These are phyloP conservation scores for Graphilbum ipis-grandicollis DNA, from an alignment of 2,329 filamentous ascomycete genomes.

Conservation along the genomic window DNA sequence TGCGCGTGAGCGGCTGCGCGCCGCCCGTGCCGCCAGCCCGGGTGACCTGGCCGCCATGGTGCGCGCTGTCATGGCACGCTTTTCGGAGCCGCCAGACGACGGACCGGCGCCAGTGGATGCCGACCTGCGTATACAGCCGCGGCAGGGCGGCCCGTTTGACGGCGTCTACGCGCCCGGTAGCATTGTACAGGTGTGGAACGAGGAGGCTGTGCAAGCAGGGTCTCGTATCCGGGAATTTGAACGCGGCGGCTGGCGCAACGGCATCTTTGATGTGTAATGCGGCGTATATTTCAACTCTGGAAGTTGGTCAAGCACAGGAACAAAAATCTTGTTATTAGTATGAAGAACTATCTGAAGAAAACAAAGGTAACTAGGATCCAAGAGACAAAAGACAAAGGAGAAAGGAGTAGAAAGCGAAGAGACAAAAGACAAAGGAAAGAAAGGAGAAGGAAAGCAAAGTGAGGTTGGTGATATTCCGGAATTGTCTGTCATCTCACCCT, in stretches of 20 bases:
- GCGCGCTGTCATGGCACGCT: slow-evolving; percentile 60
- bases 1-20: slow-evolving; percentile 70
- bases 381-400: too few species aligned
- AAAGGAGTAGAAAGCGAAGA: too few species aligned
- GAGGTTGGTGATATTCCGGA: too few species aligned
- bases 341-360: too few species aligned
- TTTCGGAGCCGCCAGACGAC: slow-evolving; percentile 50
- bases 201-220: slow-evolving; percentile 51
- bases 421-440: too few species aligned
- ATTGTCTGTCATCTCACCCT: too few species aligned
- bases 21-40: slow-evolving; percentile 65
- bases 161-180: slow-evolving; percentile 81
- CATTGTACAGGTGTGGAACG: slow-evolving; percentile 76
- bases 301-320: too few species aligned
- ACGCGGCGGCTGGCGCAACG: slow-evolving; percentile 63
- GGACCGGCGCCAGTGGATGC: too few species aligned
- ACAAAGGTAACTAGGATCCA: too few species aligned
- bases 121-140: slow-evolving; percentile 48
- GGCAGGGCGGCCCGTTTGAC: slow-evolving; percentile 48
- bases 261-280: slow-evolving; percentile 58
- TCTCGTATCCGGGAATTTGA: slow-evolving; percentile 62
- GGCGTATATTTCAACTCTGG: too few species aligned
- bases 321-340: too few species aligned
- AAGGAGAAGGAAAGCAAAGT: too few species aligned
- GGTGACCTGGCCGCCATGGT: slow-evolving; percentile 68